phyloP scores from a whole-genome alignment of 164 flowering plant genomes.

The Liquidambar formosana region DNA sequence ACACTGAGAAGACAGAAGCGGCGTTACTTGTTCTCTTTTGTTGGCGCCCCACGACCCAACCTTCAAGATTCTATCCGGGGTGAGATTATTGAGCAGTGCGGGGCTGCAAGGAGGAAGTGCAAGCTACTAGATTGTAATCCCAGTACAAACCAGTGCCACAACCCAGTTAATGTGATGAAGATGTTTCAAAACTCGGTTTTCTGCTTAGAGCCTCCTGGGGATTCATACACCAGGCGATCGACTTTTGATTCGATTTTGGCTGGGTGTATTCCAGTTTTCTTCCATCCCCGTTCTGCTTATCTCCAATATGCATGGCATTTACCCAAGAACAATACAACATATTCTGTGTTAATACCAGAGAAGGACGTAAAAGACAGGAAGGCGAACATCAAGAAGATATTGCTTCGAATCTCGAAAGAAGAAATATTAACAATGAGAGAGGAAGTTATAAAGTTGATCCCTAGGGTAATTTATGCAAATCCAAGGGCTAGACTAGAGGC shows the following conservation, averaged over 20 bases:
- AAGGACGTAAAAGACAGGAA: constrained; percentile 7
- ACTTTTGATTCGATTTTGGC: constrained; percentile 30
- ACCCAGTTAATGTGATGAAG: constrained; percentile 21
- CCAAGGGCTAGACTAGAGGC: constrained; percentile 11
- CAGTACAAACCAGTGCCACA: constrained; percentile 14
- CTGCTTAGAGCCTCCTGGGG: constrained; percentile 34
- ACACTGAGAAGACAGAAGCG: constrained; percentile 28
- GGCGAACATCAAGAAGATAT: constrained; percentile 7
- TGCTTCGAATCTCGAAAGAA: constrained; percentile 12
- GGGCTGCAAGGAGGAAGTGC: constrained; percentile 17
- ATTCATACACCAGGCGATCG: constrained; percentile 30
- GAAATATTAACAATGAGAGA: constrained; percentile 23
- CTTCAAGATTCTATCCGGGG: constrained; percentile 25
- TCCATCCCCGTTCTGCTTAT: constrained; percentile 24
- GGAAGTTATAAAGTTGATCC: constrained; percentile 34
- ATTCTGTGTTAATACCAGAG: constrained; percentile 29
- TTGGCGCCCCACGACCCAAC: constrained; percentile 40
- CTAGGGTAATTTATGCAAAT: constrained; percentile 26
- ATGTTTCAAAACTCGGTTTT: constrained; percentile 17
- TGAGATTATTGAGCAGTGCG: constrained; percentile 38
- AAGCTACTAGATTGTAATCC: constrained; percentile 27
- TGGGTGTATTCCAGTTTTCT: constrained; percentile 32
- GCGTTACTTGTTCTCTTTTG: constrained; percentile 36
- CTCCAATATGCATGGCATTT: constrained; percentile 31
- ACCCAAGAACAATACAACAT: constrained; percentile 21